Base-by-base conservation (phyloP, 2,329 filamentous ascomycete species). In the Huntiella abstrusa region DNA sequence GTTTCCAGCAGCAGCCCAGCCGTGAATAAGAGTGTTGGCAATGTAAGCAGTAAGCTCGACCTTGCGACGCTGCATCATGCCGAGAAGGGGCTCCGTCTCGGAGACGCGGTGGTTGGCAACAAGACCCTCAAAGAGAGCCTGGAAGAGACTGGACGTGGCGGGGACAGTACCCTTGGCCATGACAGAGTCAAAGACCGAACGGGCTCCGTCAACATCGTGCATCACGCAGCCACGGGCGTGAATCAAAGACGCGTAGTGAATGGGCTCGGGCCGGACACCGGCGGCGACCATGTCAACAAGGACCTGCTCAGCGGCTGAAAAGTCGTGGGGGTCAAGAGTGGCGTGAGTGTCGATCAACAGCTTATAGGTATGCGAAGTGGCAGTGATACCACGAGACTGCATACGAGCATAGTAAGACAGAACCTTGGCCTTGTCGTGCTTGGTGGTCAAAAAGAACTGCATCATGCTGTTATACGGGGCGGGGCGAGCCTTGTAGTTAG, bases 381-480 rank as follows among this genome's bases (percentile, higher is more conserved):
- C 88, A 50, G 82, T 69, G 58, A 98, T 98, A 48, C 79, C 77
- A 65, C 80, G 83, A 16, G 75, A 71, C 59, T 80, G 77, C 91
- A 98, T 96, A 52, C 88, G 83, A 62, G 93, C 80, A 59, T 93
- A 96, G 70, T 96, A 98, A 32, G 79, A 72, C 17, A 98, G 71
- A 4, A 95, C 88, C 75, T 96, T 96, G 61, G 71, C 67, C 65
- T 91, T 88, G 62, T 98, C 88, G 45, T 86, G 84, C 74, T 96
- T 96, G 47, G 88, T 96, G 48, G 84, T 93, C 54, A 96, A 70
- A 74, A 96, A 98, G 67, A 94, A 96, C 60, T 98, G 91, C 77
- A 98, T 98, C 78, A 98, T 83, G 63, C 85, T 93, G 69, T 98
- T 95, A 71, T 98, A 98, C 1, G 91, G 91, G 17, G 91, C 91